Conservation (phyloP, 208 protist species). For the Strigomonas oncopelti region DNA sequence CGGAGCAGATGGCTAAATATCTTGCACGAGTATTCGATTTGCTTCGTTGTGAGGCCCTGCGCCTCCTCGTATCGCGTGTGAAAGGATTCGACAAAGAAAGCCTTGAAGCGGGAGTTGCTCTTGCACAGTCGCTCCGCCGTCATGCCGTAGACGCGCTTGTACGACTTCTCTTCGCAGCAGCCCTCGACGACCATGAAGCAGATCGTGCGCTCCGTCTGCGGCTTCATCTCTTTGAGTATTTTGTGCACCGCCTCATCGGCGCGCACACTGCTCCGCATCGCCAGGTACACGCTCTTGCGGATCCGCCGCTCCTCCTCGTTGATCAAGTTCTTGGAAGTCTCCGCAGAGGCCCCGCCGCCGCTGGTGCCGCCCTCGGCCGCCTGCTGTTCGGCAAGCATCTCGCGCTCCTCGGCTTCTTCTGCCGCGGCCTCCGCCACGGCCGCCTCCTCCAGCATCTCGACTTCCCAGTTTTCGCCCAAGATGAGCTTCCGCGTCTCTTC, state of each 20-base stretch:
- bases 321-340: slow-evolving; percentile 40
- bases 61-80: slow-evolving; percentile 89
- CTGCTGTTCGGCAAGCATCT: slow-evolving; percentile 10
- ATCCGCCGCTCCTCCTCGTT: slow-evolving; percentile 89
- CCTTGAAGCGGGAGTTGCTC: slow-evolving; percentile 85
- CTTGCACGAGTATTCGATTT: slow-evolving; percentile 97
- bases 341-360: background rate
- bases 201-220: slow-evolving; percentile 71
- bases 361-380: background rate
- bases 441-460: slow-evolving; percentile 62
- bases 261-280: slow-evolving; percentile 96
- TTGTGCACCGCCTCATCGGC: slow-evolving; percentile 99
- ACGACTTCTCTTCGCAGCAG: slow-evolving; percentile 95
- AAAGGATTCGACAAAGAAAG: slow-evolving; percentile 85
- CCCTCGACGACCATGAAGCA: slow-evolving; percentile 98
- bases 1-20: slow-evolving; percentile 97
- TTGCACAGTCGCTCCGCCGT: slow-evolving; percentile 96
- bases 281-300: slow-evolving; percentile 96
- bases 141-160: slow-evolving; percentile 95
- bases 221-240: slow-evolving; percentile 86
- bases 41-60: slow-evolving; percentile 94
- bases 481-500: slow-evolving; percentile 84
- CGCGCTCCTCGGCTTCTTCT: slow-evolving; percentile 26
- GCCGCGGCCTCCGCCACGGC: slow-evolving; percentile 48
- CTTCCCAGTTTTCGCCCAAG: slow-evolving; percentile 90